phyloP scores from a whole-genome alignment of 1,284 basidiomycete species.

The Sporisorium reilianum region DNA sequence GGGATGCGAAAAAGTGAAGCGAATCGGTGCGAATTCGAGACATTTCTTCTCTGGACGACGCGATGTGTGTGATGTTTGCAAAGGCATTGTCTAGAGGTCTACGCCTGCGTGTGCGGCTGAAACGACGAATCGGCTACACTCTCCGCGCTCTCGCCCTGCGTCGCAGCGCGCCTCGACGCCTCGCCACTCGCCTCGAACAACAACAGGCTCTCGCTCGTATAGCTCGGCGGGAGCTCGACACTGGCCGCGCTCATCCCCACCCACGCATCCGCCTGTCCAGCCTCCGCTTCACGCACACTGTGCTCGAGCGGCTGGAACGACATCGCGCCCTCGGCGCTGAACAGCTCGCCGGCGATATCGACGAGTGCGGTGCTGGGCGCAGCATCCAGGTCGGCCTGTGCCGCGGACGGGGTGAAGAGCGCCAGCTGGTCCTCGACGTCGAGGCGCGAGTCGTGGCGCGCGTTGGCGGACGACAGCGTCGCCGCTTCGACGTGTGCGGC shows the following conservation, averaged over 20 bases:
- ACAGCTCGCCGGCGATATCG: not conserved
- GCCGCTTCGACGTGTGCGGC: constrained; percentile 26
- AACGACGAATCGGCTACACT: not conserved
- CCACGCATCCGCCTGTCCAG: too few species aligned
- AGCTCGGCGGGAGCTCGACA: constrained; percentile 11
- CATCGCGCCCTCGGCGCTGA: not conserved
- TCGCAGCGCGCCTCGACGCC: not conserved
- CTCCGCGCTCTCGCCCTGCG: not conserved
- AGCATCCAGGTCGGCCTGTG: constrained; percentile 1
- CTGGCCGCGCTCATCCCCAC: not conserved
- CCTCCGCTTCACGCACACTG: too few species aligned
- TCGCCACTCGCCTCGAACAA: not conserved
- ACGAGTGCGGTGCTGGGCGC: not conserved
- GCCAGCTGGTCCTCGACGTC: constrained; percentile 42
- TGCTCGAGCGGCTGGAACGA: not conserved
- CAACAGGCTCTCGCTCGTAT: constrained; percentile 13
- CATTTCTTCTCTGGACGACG: not conserved
- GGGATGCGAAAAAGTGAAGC: not conserved
- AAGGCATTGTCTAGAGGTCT: not conserved
- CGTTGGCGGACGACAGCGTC: constrained; percentile 12
- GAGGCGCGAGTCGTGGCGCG: constrained; percentile 15
- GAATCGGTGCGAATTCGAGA: not conserved
- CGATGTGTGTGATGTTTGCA: not conserved
- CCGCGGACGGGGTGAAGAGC: constrained; percentile 1
- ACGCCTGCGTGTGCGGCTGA: constrained; percentile 36